Evolutionary conservation across 352 stramenopile genomes (phyloP).

Genomic region (Phytophthora macrochlamydospora): DNA sequence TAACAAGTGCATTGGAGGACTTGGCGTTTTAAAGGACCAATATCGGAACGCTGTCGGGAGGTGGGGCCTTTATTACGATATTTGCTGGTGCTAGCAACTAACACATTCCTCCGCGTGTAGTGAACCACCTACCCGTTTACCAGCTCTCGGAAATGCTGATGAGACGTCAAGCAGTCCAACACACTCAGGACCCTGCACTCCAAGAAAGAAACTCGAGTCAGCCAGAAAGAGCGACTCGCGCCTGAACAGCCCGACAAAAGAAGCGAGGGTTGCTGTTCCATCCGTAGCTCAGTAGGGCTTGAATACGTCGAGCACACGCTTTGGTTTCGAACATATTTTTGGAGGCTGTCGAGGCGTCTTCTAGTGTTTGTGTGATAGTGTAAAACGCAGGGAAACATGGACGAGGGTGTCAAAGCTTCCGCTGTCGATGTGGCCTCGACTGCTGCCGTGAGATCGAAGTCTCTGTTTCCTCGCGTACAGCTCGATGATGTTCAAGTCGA

Average conservation of each 20-base stretch:
- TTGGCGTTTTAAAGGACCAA: slow-evolving; percentile 56
- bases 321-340: neutral
- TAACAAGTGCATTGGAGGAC: slow-evolving; percentile 46
- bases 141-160: slow-evolving; percentile 2
- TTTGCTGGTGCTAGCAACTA: neutral
- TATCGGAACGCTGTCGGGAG: slow-evolving; percentile 57
- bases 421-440: neutral
- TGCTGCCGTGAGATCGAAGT: slow-evolving; percentile 9
- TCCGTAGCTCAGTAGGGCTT: slow-evolving; percentile 12
- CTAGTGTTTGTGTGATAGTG: slow-evolving; percentile 8
- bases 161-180: slow-evolving; percentile 8
- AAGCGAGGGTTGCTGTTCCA: slow-evolving; percentile 3
- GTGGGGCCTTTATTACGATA: slow-evolving; percentile 30
- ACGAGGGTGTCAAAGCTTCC: slow-evolving; percentile 10
- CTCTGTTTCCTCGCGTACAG: slow-evolving; percentile 15
- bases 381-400: slow-evolving; percentile 14
- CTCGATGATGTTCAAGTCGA: slow-evolving; percentile 30
- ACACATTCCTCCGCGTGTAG: slow-evolving; percentile 20
- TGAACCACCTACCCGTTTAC: slow-evolving; percentile 38
- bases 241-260: slow-evolving; percentile 42
- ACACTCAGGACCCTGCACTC: slow-evolving; percentile 43
- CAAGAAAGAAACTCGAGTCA: slow-evolving; percentile 53
- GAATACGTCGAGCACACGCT: neutral
- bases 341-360: neutral
- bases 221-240: slow-evolving; percentile 54